These are phyloP conservation scores for Microdochium paspali DNA, from an alignment of 2,329 filamentous ascomycete genomes.

Conservation along the genomic window DNA sequence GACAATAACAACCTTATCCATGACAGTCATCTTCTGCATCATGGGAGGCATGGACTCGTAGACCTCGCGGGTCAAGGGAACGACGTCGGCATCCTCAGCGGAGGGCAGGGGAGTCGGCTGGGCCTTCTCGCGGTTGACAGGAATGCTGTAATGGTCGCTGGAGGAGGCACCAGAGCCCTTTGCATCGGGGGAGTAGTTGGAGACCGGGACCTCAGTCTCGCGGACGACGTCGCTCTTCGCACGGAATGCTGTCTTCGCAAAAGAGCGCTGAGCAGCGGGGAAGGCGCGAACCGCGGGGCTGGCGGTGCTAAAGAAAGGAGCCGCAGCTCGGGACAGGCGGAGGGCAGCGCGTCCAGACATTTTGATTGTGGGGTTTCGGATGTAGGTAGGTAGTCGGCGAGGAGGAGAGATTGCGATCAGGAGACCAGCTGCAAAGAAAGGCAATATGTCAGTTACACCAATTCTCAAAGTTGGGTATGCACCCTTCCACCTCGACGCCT, in stretches of 20 bases:
- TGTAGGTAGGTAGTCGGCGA: background rate
- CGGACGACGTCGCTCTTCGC: constrained; percentile 42
- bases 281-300: constrained; percentile 13
- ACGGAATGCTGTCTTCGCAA: constrained; percentile 25
- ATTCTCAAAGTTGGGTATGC: too few relatives aligned
- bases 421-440: background rate
- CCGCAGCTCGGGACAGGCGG: constrained; percentile 18
- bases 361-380: constrained; percentile 3
- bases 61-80: constrained; percentile 42
- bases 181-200: constrained; percentile 37
- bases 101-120: constrained; percentile 31
- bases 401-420: background rate
- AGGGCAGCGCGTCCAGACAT: constrained; percentile 22
- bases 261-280: constrained; percentile 21
- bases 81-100: constrained; percentile 35
- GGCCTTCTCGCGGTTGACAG: constrained; percentile 35
- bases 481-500: too few relatives aligned
- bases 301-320: constrained; percentile 14
- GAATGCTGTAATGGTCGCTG: constrained; percentile 45
- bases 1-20: constrained; percentile 62
- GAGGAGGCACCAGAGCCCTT: constrained; percentile 30
- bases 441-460: background rate
- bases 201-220: constrained; percentile 48
- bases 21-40: constrained; percentile 59
- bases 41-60: constrained; percentile 52